Percentiles rank a stretch among this genome's conserved stretches.
Conservation (phyloP, 1,284 basidiomycete species). For the Gymnopus androsaceus region DNA sequence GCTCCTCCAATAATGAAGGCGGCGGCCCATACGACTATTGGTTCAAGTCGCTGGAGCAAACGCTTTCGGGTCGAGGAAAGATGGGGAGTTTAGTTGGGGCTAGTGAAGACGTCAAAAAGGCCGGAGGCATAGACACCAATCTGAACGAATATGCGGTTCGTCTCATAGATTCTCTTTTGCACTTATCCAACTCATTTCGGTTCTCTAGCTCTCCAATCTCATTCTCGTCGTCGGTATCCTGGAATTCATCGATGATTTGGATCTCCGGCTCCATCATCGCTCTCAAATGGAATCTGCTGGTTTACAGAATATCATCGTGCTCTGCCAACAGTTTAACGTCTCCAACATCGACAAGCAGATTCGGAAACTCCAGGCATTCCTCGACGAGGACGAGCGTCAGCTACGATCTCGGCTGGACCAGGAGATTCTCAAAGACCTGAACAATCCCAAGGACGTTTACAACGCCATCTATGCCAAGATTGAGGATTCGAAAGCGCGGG, state of each 20-base stretch:
- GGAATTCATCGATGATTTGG: conserved; percentile 68
- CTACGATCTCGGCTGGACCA: conserved; percentile 80
- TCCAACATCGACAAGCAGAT: conserved; percentile 71
- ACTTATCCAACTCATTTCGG: conserved; percentile 18
- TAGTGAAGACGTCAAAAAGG: conserved; percentile 82
- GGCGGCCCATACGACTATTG: conserved; percentile 79
- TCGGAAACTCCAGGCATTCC: conserved; percentile 61
- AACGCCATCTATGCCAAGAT: conserved; percentile 77
- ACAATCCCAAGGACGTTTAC: conserved; percentile 86
- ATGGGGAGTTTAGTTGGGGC: conserved; percentile 97
- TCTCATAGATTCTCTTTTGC: conserved; percentile 22
- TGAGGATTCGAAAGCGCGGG: conserved; percentile 76
- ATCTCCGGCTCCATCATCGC: conserved; percentile 83
- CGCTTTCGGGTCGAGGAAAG: conserved; percentile 83
- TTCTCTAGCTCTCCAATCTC: conserved; percentile 63
- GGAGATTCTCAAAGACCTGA: conserved; percentile 76
- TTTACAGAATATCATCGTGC: conserved; percentile 71
- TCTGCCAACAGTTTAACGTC: conserved; percentile 72
- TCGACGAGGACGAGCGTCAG: conserved; percentile 81
- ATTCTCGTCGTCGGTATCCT: conserved; percentile 72
- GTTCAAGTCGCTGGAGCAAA: conserved; percentile 83
- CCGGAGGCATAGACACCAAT: conserved; percentile 62
- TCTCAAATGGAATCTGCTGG: conserved; percentile 90
- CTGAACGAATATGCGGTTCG: conserved; percentile 85
- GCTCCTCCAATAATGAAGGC: conserved; percentile 64